A percentile compares a stretch with the other conserved stretches of the same genome.
These are phyloP conservation scores for Xylariaceae sp. DNA, from an alignment of 2,329 filamentous ascomycete genomes.

Conservation along the genomic window DNA sequence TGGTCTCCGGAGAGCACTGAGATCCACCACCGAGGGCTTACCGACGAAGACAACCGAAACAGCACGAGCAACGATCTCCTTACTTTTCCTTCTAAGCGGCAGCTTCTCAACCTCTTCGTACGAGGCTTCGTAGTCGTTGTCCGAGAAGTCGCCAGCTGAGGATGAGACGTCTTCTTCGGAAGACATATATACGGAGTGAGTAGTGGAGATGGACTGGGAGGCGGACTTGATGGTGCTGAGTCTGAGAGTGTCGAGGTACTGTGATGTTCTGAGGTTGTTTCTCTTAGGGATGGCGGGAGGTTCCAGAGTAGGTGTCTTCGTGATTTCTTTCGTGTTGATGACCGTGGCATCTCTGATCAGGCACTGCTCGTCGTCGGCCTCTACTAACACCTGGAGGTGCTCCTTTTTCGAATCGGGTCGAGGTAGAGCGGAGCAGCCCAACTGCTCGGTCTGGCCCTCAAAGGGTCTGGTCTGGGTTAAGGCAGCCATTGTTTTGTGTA, in stretches of 20 bases:
- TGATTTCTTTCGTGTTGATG: constrained; percentile 26
- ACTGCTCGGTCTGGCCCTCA: constrained; percentile 5
- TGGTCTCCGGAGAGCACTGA: constrained; percentile 41
- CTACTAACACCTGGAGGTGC: constrained; percentile 25
- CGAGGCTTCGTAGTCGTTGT: constrained; percentile 46
- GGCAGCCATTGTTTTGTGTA: constrained; percentile 10
- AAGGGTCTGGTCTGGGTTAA: constrained; percentile 8
- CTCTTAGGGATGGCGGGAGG: constrained; percentile 46
- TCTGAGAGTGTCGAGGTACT: constrained; percentile 26
- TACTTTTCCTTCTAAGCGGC: constrained; percentile 35
- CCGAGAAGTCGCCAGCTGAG: constrained; percentile 55
- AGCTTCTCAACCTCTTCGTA: constrained; percentile 33
- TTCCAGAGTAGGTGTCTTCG: constrained; percentile 24
- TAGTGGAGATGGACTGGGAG: constrained; percentile 37
- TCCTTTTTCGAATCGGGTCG: constrained; percentile 22
- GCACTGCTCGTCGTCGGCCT: constrained; percentile 29
- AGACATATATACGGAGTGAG: constrained; percentile 58
- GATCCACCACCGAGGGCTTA: constrained; percentile 53
- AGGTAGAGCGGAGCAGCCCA: constrained; percentile 2
- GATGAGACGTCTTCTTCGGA: constrained; percentile 62
- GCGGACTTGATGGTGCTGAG: constrained; percentile 32
- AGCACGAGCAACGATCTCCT: constrained; percentile 52
- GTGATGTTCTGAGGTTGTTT: constrained; percentile 12
- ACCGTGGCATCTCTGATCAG: constrained; percentile 28
- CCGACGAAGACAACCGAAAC: constrained; percentile 56